phyloP scores from a whole-genome alignment of 176 grass and related monocot species.

The Chrysopogon serrulatus region DNA sequence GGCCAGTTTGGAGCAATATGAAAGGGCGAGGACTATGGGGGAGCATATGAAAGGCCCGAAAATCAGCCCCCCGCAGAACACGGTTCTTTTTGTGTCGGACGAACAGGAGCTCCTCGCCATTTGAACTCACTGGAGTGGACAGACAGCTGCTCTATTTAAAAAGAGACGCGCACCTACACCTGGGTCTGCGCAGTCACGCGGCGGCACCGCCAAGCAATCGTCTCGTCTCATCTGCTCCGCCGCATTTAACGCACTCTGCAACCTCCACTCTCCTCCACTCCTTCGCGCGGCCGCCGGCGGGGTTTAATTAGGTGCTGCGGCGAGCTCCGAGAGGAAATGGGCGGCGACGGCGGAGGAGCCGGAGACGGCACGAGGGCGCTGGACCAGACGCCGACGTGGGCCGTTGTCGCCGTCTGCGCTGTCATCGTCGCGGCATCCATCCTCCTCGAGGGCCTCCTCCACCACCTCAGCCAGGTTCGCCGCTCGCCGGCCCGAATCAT shows the following conservation, averaged over 20 bases:
- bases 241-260: not conserved
- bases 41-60: no score
- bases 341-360: not conserved
- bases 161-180: not conserved
- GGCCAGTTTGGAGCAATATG: not conserved
- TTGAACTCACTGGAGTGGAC: slow-evolving; percentile 20
- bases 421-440: slow-evolving; percentile 73
- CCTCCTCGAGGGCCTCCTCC: slow-evolving; percentile 68
- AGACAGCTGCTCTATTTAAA: not conserved
- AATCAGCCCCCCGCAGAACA: not conserved
- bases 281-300: not conserved
- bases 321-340: not conserved
- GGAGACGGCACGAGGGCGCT: slow-evolving; percentile 41
- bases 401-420: slow-evolving; percentile 59
- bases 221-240: not conserved
- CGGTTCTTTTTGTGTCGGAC: not conserved
- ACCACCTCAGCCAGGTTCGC: slow-evolving; percentile 53
- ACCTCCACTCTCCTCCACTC: not conserved
- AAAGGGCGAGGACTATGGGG: not conserved
- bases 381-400: slow-evolving; percentile 89
- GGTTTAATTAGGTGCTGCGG: not conserved
- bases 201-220: not conserved
- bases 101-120: not conserved
- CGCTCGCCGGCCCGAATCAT: not conserved
- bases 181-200: not conserved